phyloP scores from a whole-genome alignment of 2,329 filamentous ascomycete genomes.

The Xylariales sp. region DNA sequence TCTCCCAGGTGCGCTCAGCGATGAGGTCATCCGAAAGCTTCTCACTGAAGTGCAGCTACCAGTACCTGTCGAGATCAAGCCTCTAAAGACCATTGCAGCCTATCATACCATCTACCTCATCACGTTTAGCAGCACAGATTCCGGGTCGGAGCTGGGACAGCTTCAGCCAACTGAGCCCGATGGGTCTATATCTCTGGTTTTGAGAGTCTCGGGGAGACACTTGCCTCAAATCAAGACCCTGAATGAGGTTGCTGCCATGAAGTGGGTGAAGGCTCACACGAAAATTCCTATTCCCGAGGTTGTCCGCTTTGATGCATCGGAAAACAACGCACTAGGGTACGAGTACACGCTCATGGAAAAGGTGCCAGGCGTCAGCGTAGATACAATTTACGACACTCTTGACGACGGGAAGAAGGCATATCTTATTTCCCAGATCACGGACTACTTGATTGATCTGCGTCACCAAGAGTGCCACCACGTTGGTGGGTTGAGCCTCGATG shows the following conservation, averaged over 20 bases:
- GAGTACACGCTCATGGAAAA: background rate
- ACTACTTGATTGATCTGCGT: background rate
- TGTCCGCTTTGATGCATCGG: background rate
- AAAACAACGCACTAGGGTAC: background rate
- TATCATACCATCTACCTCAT: background rate
- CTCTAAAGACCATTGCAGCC: background rate
- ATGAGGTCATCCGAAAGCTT: background rate
- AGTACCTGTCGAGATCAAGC: background rate
- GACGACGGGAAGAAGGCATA: background rate
- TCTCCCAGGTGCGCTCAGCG: background rate
- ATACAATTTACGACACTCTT: background rate
- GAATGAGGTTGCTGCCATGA: background rate
- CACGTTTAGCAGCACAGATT: background rate
- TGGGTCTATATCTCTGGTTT: background rate
- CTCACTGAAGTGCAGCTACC: background rate
- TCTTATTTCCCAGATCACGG: background rate
- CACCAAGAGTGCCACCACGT: background rate
- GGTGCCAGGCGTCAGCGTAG: background rate
- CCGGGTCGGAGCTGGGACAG: background rate
- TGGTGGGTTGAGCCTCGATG: background rate
- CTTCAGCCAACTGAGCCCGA: background rate
- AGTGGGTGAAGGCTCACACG: background rate
- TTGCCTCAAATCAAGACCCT: background rate
- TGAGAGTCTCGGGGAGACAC: background rate
- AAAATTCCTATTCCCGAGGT: background rate